Evolutionary conservation across 176 grass and related monocot genomes (phyloP), one percentile per base, ranked within the genome.

Genomic region (Musa itinerans): DNA sequence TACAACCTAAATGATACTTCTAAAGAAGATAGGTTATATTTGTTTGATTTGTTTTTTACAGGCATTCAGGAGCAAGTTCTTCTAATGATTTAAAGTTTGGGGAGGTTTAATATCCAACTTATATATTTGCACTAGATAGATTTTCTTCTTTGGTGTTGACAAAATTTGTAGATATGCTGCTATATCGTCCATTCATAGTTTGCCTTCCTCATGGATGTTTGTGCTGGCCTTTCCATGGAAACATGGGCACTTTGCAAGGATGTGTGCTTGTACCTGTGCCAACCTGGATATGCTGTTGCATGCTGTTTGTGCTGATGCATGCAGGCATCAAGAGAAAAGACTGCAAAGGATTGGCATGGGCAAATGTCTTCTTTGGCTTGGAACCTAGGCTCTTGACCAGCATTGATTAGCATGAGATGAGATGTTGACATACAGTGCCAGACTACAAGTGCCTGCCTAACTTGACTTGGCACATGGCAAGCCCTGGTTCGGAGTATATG

Each of bases 51-150:
- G 19, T 86, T 34, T 4, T 34, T 34, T 69, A 48, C 81, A 98
- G 95, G 84, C 88, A 80, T 29, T 82, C 82, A 52, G 82, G 85
- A 61, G 74, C 80, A 22, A 81, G 84, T 65, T 79, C 83, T 72
- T 81, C 83, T 57, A 85, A 59, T 75, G 80, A 98, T 87, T 54
- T 82, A 76, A 98, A 98, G 81, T 94, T 98, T 29, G 95, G 95
- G 70, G 95, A 98, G 95, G 95, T 98, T 81, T 72, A 56, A 9
- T 48, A 56, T 49, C 26, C 49, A 16, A 55, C 11, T 21, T 29
- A 25, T 43, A 34, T 63, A 29, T 69, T 67, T 69, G 55, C 19
- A 19, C 29, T 4, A 34, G 29, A 34, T 34, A 34, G 2, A 34
- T 34, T 34, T 34, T 34, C 29, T 34, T 34, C 29, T 4, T 34